Evolutionary conservation across 768 basidiomycete species (phyloP).

Genomic region (Mycena chlorophos): DNA sequence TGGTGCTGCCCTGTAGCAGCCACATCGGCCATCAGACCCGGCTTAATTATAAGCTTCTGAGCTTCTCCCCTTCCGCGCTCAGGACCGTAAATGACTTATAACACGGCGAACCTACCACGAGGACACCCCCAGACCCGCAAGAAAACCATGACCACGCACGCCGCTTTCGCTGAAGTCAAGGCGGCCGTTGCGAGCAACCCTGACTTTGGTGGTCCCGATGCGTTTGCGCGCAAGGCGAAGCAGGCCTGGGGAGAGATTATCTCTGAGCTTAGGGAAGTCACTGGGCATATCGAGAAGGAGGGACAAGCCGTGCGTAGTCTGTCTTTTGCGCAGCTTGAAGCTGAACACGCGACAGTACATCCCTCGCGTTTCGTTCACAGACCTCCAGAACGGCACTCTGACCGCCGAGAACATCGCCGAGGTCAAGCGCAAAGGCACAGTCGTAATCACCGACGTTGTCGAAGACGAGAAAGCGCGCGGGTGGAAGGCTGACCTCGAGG

Average conservation of each 20-base stretch:
- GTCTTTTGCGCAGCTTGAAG: neutral
- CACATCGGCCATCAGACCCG: too few relatives aligned
- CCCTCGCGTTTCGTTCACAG: conserved; percentile 50
- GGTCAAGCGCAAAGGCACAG: conserved; percentile 49
- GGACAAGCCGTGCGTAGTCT: conserved; percentile 39
- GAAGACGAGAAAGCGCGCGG: conserved; percentile 43
- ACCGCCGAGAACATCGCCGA: conserved; percentile 37
- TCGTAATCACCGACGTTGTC: conserved; percentile 54
- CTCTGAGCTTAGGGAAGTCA: conserved; percentile 38
- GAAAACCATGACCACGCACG: neutral
- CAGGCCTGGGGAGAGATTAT: conserved; percentile 53
- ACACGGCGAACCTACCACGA: too few relatives aligned
- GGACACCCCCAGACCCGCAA: too few relatives aligned
- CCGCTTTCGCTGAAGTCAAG: neutral
- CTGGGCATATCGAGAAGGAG: conserved; percentile 37
- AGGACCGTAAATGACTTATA: too few relatives aligned
- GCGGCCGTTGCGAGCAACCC: neutral
- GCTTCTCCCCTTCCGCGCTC: too few relatives aligned
- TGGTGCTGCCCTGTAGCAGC: too few relatives aligned
- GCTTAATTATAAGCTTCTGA: too few relatives aligned
- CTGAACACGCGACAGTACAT: conserved; percentile 37
- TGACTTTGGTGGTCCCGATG: conserved; percentile 29
- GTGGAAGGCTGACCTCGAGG: conserved; percentile 53
- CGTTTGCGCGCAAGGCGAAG: conserved; percentile 41
- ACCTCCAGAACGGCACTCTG: conserved; percentile 39